phyloP scores from a whole-genome alignment of 1,284 basidiomycete genomes.

The Tylopilus sp. region DNA sequence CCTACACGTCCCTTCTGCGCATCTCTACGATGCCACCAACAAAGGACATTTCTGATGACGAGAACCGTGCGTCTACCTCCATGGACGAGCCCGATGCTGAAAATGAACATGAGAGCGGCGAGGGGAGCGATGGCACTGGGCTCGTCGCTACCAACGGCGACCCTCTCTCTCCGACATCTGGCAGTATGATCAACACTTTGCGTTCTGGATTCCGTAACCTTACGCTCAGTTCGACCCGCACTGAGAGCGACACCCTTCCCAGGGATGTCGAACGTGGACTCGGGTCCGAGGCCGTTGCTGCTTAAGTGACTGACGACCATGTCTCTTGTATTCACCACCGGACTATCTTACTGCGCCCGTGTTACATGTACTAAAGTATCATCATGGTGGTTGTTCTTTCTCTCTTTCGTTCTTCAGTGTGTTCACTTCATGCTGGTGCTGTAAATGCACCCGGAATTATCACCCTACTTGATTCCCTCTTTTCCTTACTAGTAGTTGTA shows the following conservation, averaged over 20 bases:
- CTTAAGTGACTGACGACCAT: slow-evolving; percentile 10
- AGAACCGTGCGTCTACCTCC: slow-evolving; percentile 35
- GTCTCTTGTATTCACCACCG: slow-evolving; percentile 1
- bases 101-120: slow-evolving; percentile 19
- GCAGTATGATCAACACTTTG: slow-evolving; percentile 33
- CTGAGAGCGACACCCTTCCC: slow-evolving; percentile 28
- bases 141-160: slow-evolving; percentile 5
- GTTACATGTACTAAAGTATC: slow-evolving; percentile 1
- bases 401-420: not conserved
- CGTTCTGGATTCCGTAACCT: slow-evolving; percentile 35
- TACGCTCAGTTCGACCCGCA: slow-evolving; percentile 14
- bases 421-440: not conserved
- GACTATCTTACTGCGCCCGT: not conserved
- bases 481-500: not conserved
- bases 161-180: slow-evolving; percentile 14
- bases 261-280: slow-evolving; percentile 38
- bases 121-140: slow-evolving; percentile 1
- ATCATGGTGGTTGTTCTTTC: not conserved
- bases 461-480: not conserved
- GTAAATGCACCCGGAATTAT: not conserved
- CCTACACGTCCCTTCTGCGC: slow-evolving; percentile 82
- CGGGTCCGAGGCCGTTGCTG: slow-evolving; percentile 14
- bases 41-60: slow-evolving; percentile 39
- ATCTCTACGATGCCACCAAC: slow-evolving; percentile 72
- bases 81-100: slow-evolving; percentile 29